Conservation (phyloP, 2,329 filamentous ascomycete genomes). For the Fusarium avenaceum region DNA sequence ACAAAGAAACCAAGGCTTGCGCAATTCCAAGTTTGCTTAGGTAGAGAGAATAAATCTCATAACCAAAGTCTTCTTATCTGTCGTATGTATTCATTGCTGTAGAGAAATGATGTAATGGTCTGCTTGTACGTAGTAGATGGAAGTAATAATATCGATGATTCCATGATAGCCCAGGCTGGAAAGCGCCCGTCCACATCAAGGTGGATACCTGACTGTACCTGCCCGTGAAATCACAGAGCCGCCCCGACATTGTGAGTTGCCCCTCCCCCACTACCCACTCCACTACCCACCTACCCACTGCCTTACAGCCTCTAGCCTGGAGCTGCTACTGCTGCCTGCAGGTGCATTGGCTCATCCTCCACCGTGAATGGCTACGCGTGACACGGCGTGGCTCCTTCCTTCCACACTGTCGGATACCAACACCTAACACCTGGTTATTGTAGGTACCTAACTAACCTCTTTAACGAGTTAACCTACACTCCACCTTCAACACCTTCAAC, state of each 20-base stretch:
- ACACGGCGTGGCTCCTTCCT: constrained; percentile 42
- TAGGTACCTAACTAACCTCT: no score
- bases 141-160: constrained; percentile 1
- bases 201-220: no score
- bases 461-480: neutral
- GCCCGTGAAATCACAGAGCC: no score
- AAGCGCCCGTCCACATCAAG: no score
- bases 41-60: no score
- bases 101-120: neutral
- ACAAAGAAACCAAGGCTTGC: no score
- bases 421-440: neutral
- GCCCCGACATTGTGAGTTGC: constrained; percentile 5
- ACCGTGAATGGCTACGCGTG: constrained; percentile 30
- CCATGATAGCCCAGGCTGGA: neutral
- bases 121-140: neutral
- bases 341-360: constrained; percentile 20
- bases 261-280: constrained; percentile 19
- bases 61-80: no score
- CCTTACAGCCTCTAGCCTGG: neutral
- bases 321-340: constrained; percentile 14
- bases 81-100: no score
- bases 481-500: neutral
- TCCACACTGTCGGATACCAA: constrained; percentile 29
- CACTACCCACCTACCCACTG: neutral
- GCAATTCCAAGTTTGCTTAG: no score